Base-by-base conservation (phyloP, 2,329 filamentous ascomycete genomes). In the Fusarium solani-melongenae region DNA sequence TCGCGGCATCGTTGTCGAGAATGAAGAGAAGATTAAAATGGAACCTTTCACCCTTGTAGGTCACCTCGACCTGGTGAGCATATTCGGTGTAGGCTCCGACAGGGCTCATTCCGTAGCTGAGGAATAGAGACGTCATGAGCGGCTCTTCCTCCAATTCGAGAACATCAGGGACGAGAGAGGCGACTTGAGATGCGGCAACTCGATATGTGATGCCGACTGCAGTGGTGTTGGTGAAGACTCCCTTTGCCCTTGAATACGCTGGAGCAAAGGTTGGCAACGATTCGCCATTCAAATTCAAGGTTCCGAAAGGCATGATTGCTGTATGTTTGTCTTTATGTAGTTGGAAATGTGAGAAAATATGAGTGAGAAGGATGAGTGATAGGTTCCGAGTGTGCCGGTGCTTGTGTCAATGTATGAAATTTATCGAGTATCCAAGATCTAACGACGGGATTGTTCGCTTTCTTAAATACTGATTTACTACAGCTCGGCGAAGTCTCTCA, bases 131-230 rank as follows among this genome's bases (percentile, higher is more conserved):
- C 3, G 63, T 69, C 27, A 69, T 46, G 6, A 69, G 39, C 4
- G 66, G 66, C 33, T 69, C 66, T 17, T 69, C 66, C 4, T 66
- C 66, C 6, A 69, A 17, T 41, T 69, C 63, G 24, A 69, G 66
- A 10, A 53, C 49, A 17, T 62, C 53, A 2, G 66, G 66, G 17
- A 69, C 57, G 6, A 69, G 62, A 24, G 58, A 62, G 24, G 39
- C 57, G 4, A 66, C 29, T 24, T 69, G 66, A 24, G 66, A 55
- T 24, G 62, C 66, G 7, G 62, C 57, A n/a, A 69, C 66, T 34
- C 66, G 66, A 39, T 69, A 66, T 14, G 57, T 61, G 15, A 69
- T 57, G 24, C 62, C 66, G 11, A 69, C 57, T 20, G 63, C 57
- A 4, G 66, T 66, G 9, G 57, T 62, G 49, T 61, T 36, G 14